Evolutionary conservation across 495 filamentous ascomycete genomes (phyloP).

Genomic region (Niebla homalea): DNA sequence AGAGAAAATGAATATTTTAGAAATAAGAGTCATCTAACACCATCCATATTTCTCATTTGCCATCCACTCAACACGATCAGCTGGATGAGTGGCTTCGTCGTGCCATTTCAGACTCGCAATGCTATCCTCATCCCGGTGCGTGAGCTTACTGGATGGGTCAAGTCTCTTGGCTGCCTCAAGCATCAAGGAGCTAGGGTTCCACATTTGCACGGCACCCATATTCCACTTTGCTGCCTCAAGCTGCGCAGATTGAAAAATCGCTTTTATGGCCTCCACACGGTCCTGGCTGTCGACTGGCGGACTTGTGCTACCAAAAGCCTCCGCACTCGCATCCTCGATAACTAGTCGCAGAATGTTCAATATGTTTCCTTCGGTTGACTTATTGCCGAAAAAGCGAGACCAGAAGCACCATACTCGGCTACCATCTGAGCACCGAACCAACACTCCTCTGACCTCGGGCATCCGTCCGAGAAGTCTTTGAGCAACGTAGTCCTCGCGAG

Average conservation of each 20-base stretch:
- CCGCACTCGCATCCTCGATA: slow-evolving; percentile 43
- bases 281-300: not conserved
- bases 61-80: slow-evolving; percentile 60
- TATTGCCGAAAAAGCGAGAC: slow-evolving; percentile 55
- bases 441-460: slow-evolving; percentile 57
- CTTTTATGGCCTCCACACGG: slow-evolving; percentile 20
- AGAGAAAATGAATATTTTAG: slow-evolving; percentile 16
- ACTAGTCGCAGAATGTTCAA: slow-evolving; percentile 70
- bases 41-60: slow-evolving; percentile 89
- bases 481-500: slow-evolving; percentile 72
- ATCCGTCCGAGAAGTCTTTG: slow-evolving; percentile 36
- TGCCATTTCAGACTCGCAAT: slow-evolving; percentile 55
- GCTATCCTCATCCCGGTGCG: slow-evolving; percentile 48
- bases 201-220: slow-evolving; percentile 46
- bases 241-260: slow-evolving; percentile 40
- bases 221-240: slow-evolving; percentile 42
- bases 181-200: slow-evolving; percentile 48
- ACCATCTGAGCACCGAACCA: slow-evolving; percentile 37
- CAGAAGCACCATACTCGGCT: slow-evolving; percentile 65
- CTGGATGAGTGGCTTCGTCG: slow-evolving; percentile 27
- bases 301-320: not conserved
- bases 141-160: slow-evolving; percentile 31
- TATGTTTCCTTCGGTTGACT: slow-evolving; percentile 43
- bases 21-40: slow-evolving; percentile 45
- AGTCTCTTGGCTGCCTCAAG: slow-evolving; percentile 46